phyloP scores from a whole-genome alignment of 495 filamentous ascomycete genomes.

The Neurospora sp. region DNA sequence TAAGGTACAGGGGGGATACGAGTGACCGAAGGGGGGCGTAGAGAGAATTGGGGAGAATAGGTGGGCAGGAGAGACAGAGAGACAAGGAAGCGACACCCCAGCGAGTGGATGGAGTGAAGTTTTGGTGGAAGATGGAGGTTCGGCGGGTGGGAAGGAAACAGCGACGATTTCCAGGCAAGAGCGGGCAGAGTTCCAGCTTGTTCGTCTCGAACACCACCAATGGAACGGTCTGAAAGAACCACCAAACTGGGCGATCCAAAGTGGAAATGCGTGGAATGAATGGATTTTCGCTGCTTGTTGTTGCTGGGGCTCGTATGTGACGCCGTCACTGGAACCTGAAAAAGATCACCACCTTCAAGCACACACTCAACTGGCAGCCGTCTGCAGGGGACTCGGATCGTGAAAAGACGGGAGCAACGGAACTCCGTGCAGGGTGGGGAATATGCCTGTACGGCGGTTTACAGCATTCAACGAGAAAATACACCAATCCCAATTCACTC shows the following conservation, averaged over 20 bases:
- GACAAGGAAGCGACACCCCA: neutral
- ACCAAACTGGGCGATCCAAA: neutral
- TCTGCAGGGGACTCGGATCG: neutral
- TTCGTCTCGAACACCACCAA: neutral
- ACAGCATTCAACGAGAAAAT: neutral
- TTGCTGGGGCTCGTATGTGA: neutral
- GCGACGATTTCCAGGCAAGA: neutral
- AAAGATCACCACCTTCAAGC: neutral
- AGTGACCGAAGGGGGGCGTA: neutral
- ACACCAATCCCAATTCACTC: conserved; percentile 3
- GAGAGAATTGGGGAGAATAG: neutral
- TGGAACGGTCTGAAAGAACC: neutral
- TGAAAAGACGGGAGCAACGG: neutral
- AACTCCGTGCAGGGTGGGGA: neutral
- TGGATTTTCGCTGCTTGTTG: neutral
- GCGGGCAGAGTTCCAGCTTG: neutral
- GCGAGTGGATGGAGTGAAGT: neutral
- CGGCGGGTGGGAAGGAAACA: neutral
- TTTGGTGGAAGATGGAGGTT: neutral
- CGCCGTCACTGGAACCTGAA: neutral
- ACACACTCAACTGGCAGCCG: neutral
- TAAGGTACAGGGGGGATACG: neutral
- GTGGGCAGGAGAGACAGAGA: neutral
- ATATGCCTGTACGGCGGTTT: conserved; percentile 2
- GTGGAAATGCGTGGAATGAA: neutral